phyloP scores from a whole-genome alignment of 441 rosid species.

The Gossypium lobatum region DNA sequence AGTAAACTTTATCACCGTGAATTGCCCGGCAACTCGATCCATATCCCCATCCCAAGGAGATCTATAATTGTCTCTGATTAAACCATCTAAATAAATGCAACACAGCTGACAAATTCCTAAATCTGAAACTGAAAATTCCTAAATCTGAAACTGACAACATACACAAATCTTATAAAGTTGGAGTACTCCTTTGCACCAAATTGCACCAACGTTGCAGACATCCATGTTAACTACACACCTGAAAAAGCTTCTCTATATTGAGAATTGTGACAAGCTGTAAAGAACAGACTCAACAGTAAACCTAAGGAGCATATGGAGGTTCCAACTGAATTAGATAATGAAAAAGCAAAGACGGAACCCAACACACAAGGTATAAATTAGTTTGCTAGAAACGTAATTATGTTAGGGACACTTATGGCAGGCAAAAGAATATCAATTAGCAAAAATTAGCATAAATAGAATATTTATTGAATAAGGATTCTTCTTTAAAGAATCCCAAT shows the following conservation, averaged over 20 bases:
- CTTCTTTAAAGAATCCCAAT: background rate
- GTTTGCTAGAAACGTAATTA: slow-evolving; percentile 1
- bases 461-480: background rate
- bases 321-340: background rate
- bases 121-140: background rate
- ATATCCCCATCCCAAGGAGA: background rate
- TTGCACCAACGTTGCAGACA: background rate
- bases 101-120: background rate
- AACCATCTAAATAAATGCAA: background rate
- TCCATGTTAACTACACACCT: background rate
- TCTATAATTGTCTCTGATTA: background rate
- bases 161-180: background rate
- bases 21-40: background rate
- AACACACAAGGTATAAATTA: background rate
- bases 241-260: background rate
- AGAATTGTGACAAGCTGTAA: background rate
- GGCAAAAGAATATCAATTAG: background rate
- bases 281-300: background rate
- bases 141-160: background rate
- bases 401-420: background rate
- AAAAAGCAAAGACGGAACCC: background rate
- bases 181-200: background rate
- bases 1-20: background rate
- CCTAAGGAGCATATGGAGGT: background rate
- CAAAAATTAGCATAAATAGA: background rate